Evolutionary conservation across 1,284 basidiomycete genomes (phyloP).

Genomic region (Pseudozyma pruni): DNA sequence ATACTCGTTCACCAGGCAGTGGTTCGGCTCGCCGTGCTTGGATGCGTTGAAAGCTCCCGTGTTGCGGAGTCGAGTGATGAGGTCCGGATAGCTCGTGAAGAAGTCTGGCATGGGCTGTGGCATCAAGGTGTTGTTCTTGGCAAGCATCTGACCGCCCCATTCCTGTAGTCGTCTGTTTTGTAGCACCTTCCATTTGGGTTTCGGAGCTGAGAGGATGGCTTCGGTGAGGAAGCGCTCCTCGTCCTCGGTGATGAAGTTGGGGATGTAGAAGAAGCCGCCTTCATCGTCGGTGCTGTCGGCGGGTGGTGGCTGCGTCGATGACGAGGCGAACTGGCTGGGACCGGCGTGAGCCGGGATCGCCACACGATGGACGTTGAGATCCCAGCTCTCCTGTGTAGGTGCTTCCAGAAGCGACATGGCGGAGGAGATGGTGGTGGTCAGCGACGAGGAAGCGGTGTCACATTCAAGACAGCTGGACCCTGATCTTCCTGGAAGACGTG

Average conservation of each 20-base stretch:
- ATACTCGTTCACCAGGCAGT: constrained; percentile 78
- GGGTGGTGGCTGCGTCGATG: constrained; percentile 2
- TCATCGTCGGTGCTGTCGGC: constrained; percentile 3
- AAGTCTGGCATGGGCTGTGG: constrained; percentile 76
- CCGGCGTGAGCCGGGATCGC: constrained; percentile 22
- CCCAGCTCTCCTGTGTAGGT: constrained; percentile 15
- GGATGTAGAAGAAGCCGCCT: constrained; percentile 71
- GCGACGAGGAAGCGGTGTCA: not conserved
- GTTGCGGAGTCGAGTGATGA: constrained; percentile 75
- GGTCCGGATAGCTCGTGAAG: constrained; percentile 74
- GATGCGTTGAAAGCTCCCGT: constrained; percentile 75
- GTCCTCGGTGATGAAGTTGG: constrained; percentile 80
- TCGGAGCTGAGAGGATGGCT: constrained; percentile 80
- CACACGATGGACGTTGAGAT: constrained; percentile 34
- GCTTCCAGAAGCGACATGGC: constrained; percentile 38
- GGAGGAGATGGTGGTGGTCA: not conserved
- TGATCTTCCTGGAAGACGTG: not conserved
- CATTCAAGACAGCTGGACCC: constrained; percentile 5
- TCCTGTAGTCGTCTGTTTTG: constrained; percentile 71
- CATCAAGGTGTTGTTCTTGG: constrained; percentile 74
- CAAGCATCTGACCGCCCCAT: constrained; percentile 75
- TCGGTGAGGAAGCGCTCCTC: constrained; percentile 79
- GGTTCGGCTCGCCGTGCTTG: constrained; percentile 79
- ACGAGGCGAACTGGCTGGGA: constrained; percentile 26
- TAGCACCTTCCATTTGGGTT: constrained; percentile 84